phyloP scores from a whole-genome alignment of 2,329 filamentous ascomycete species.

The Lanzia echinophila region DNA sequence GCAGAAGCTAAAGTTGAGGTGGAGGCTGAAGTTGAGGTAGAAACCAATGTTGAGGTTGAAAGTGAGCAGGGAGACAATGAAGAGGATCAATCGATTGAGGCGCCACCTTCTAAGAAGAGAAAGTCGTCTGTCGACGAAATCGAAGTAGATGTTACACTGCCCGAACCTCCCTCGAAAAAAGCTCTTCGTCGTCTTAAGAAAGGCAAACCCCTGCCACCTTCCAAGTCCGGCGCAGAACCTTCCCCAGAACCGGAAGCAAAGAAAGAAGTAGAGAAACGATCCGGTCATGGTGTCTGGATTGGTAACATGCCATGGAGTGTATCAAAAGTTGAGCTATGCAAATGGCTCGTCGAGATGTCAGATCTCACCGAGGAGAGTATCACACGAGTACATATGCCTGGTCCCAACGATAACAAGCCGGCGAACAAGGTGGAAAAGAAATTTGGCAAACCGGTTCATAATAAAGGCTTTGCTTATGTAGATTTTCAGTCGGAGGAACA shows the following conservation, averaged over 20 bases:
- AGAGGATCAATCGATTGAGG: conserved; percentile 10
- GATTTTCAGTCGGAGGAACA: conserved; percentile 67
- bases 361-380: conserved; percentile 65
- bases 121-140: conserved; percentile 65
- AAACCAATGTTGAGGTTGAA: background rate
- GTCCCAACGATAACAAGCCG: conserved; percentile 38
- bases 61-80: background rate
- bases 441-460: conserved; percentile 36
- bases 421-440: conserved; percentile 29
- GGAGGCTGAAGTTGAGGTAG: background rate
- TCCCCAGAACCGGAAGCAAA: conserved; percentile 35
- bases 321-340: conserved; percentile 66
- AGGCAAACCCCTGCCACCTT: conserved; percentile 50
- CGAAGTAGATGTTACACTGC: conserved; percentile 82
- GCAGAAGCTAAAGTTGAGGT: too few relatives aligned
- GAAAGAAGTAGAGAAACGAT: conserved; percentile 49
- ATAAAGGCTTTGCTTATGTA: conserved; percentile 94
- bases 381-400: conserved; percentile 59
- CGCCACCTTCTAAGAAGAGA: conserved; percentile 50
- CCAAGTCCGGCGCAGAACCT: conserved; percentile 36
- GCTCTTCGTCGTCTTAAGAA: conserved; percentile 87
- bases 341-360: conserved; percentile 70
- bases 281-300: conserved; percentile 86
- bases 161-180: conserved; percentile 92
- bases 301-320: conserved; percentile 86